phyloP scores from a whole-genome alignment of 140 eudicot genomes.

The Oenanthe javanica region DNA sequence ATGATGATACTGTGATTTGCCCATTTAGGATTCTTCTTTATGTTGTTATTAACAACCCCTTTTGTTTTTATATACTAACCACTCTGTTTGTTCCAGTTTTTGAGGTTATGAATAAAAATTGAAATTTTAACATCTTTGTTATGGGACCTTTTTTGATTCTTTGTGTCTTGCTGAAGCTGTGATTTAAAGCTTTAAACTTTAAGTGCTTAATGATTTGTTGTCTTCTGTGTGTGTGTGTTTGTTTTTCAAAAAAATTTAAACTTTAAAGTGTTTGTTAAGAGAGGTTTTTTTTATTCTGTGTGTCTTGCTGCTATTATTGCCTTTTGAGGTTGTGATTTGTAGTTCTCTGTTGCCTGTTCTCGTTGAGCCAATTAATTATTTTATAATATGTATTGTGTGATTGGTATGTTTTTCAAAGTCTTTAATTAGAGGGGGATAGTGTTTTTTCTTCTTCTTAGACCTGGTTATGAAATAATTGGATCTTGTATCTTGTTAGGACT shows the following conservation, averaged over 20 bases:
- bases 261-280: background rate
- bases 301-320: background rate
- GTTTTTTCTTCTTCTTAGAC: too few relatives aligned
- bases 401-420: background rate
- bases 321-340: background rate
- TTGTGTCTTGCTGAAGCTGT: too few relatives aligned
- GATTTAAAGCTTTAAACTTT: too few relatives aligned
- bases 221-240: background rate
- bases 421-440: too few relatives aligned
- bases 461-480: background rate
- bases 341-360: background rate
- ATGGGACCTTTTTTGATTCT: too few relatives aligned
- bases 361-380: background rate
- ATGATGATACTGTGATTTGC: background rate
- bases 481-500: background rate
- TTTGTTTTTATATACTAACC: background rate
- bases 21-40: background rate
- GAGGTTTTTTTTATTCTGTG: background rate
- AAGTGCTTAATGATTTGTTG: too few relatives aligned
- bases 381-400: background rate
- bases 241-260: background rate
- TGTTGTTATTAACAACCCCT: background rate
- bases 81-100: background rate
- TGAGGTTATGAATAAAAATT: background rate
- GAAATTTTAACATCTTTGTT: too few relatives aligned